Base-by-base conservation (phyloP, 2,329 filamentous ascomycete species). In the Paecilomyces sp. region DNA sequence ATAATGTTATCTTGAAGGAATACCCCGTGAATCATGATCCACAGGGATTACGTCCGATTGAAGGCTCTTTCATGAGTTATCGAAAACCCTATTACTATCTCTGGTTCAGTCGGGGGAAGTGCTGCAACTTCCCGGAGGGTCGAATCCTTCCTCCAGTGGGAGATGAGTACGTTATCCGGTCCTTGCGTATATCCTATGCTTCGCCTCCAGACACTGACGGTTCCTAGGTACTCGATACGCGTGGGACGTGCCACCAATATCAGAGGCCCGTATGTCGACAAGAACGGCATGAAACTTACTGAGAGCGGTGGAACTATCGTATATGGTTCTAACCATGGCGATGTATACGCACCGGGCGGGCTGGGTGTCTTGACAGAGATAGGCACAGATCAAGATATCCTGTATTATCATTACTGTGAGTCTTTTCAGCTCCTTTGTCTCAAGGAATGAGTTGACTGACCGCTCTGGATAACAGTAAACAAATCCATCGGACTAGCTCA, bases 371-470 rank as follows among this genome's bases (percentile, higher is more conserved):
- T 76, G 57, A 41, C 65, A 6, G 68, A 62, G 18, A 67, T 66
- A 53, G 62, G 56, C 6, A 65, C 62, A 9, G 57, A 55, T 4
- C 64, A 65, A 15, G 75, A 77, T 62, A 65, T 76, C 41, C 62
- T 77, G 12, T 77, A 76, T 41, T 77, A 74, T 62, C 74, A 77
- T 63, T 77, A 75, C 47, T 60, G 71, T 73, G 57, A 55, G 71
- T 65, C 18, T n/a, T 3, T 41, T 51, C 36, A 2, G 4, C 25
- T 15, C 18, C 47, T 7, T 18, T 30, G 41, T 58, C 24, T 30
- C 2, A 9, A 7, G 8, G 22, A 33, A 22, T n/a, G 1, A 8
- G 28, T 12, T 55, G 9, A 1, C 15, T 9, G 30, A n/a, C 15
- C 31, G 57, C 41, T 57, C 28, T n/a, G 55, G 60, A 41, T 60